Conservation (phyloP, 495 filamentous ascomycete genomes). For the Hypoxylon lienhwacheense region DNA sequence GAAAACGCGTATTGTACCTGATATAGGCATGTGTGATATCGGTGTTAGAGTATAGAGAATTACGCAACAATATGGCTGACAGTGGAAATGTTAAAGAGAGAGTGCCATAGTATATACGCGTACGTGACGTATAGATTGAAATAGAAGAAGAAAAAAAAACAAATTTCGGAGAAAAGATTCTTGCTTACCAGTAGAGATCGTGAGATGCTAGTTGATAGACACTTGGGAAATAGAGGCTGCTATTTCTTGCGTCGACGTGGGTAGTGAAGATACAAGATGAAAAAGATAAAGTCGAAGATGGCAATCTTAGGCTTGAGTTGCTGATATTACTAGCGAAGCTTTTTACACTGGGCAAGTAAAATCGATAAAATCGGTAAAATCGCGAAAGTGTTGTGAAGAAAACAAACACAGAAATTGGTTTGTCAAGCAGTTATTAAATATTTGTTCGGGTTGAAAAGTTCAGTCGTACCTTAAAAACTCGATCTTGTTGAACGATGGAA, state of each 20-base stretch:
- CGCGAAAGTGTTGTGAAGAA: constrained; percentile 1
- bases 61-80: background rate
- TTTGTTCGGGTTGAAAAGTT: constrained; percentile 3
- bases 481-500: constrained; percentile 8
- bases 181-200: constrained; percentile 3
- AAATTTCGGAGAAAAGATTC: background rate
- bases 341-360: constrained; percentile 13
- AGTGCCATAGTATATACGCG: background rate
- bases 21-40: background rate
- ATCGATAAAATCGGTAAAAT: too few relatives aligned
- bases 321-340: constrained; percentile 2
- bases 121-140: background rate
- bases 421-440: constrained; percentile 21
- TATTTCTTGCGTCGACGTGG: background rate
- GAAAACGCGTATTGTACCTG: too few relatives aligned
- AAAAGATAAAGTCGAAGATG: background rate
- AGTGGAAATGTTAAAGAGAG: background rate
- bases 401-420: constrained; percentile 5
- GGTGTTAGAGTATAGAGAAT: too few relatives aligned
- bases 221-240: background rate
- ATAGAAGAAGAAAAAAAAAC: background rate
- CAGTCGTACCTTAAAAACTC: constrained; percentile 13
- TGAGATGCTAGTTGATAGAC: background rate
- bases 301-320: constrained; percentile 5
- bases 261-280: constrained; percentile 1